phyloP scores from a whole-genome alignment of 345 rosid genomes.

The Citrus inodora region DNA sequence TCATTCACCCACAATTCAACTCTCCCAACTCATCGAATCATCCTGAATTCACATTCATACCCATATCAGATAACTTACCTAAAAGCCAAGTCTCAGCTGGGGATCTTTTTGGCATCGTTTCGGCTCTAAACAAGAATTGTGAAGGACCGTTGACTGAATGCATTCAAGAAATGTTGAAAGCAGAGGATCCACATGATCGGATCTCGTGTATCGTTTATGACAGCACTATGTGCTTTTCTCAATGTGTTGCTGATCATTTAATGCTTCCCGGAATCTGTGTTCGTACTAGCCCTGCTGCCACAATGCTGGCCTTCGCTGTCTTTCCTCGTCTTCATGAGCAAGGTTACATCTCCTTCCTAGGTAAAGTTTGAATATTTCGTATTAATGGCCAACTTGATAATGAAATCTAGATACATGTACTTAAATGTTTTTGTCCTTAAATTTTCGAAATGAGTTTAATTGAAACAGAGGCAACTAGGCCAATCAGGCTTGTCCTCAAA shows the following conservation, averaged over 20 bases:
- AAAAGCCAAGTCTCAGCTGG: neutral
- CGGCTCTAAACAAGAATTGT: conserved; percentile 20
- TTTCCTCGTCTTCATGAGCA: conserved; percentile 14
- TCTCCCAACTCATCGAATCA: conserved; percentile 17
- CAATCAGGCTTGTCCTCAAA: neutral
- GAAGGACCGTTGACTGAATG: conserved; percentile 13
- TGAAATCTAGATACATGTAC: neutral
- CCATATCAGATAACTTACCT: conserved; percentile 15
- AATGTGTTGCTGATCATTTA: conserved; percentile 24
- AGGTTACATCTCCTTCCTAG: conserved; percentile 21
- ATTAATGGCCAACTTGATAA: neutral
- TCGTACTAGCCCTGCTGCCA: conserved; percentile 21
- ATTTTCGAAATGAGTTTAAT: neutral
- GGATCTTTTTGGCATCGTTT: neutral
- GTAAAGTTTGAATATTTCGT: neutral
- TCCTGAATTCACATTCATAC: conserved; percentile 23
- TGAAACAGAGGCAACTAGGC: neutral
- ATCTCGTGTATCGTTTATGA: conserved; percentile 32
- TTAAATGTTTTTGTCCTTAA: neutral
- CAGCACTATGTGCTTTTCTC: conserved; percentile 24
- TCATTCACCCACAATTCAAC: conserved; percentile 33
- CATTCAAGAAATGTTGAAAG: conserved; percentile 12
- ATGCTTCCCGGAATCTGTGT: conserved; percentile 21
- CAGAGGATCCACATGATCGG: neutral
- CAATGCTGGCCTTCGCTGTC: neutral